phyloP scores from a whole-genome alignment of 164 flowering plant genomes.

The Stephania cephalantha region DNA sequence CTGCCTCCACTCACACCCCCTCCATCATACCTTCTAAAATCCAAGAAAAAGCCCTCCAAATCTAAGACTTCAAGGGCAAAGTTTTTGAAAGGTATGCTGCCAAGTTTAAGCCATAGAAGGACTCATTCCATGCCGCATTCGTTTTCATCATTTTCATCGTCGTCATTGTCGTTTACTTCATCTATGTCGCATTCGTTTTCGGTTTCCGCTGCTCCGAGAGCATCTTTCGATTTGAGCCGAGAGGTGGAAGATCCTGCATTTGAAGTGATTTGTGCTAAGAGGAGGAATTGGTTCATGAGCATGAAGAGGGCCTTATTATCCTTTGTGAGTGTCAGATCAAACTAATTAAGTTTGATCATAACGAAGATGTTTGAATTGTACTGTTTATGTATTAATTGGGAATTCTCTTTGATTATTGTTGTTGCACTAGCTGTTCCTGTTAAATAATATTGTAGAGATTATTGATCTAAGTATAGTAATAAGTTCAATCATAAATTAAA shows the following conservation, averaged over 20 bases:
- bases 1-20: slow-evolving; percentile 72
- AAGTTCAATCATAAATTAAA: no score
- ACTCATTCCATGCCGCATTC: neutral
- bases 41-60: slow-evolving; percentile 15
- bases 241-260: slow-evolving; percentile 8
- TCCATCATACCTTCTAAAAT: slow-evolving; percentile 39
- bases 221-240: slow-evolving; percentile 12
- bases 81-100: slow-evolving; percentile 14
- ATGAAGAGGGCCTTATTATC: no score
- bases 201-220: slow-evolving; percentile 8
- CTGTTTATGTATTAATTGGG: no score
- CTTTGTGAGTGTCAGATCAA: no score
- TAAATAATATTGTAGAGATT: no score
- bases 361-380: no score
- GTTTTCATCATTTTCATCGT: slow-evolving; percentile 13
- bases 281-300: no score
- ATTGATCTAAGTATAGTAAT: no score
- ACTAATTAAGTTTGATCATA: no score
- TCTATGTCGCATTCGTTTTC: slow-evolving; percentile 11
- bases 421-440: no score
- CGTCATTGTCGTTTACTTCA: slow-evolving; percentile 7
- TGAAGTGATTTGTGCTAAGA: neutral
- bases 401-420: no score
- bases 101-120: slow-evolving; percentile 13
- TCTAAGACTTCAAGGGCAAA: slow-evolving; percentile 18